Evolutionary conservation across 257 asterid genomes (phyloP).

Genomic region (Eustoma russellianum): DNA sequence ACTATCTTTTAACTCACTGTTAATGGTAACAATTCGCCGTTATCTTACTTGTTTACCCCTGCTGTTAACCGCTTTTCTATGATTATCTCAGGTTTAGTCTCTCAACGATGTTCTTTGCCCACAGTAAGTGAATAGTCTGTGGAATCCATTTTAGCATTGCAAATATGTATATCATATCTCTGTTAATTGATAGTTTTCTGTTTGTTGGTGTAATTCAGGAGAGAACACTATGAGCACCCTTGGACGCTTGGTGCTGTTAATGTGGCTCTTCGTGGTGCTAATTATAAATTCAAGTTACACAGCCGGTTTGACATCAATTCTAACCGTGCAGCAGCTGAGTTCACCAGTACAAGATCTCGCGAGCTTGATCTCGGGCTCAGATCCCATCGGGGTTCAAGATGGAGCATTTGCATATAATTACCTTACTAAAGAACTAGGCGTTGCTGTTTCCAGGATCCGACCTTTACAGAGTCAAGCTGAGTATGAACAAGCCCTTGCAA

Average conservation of each 20-base stretch:
- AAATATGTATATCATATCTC: neutral
- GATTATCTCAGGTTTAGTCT: constrained; percentile 81
- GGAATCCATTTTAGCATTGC: neutral
- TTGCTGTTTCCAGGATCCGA: constrained; percentile 58
- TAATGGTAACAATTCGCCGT: too few relatives aligned
- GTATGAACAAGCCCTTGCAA: constrained; percentile 33
- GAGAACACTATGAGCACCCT: constrained; percentile 88
- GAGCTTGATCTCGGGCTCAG: constrained; percentile 46
- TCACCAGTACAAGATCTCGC: constrained; percentile 76
- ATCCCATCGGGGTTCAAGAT: constrained; percentile 86
- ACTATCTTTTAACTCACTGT: too few relatives aligned
- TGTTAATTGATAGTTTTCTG: too few relatives aligned
- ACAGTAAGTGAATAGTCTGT: constrained; percentile 48
- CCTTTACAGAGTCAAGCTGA: constrained; percentile 57
- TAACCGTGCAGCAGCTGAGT: constrained; percentile 76
- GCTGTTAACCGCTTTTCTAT: neutral
- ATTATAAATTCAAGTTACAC: constrained; percentile 95
- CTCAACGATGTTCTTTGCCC: constrained; percentile 95
- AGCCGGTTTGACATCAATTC: constrained; percentile 95
- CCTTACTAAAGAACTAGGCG: constrained; percentile 48
- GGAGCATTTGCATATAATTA: constrained; percentile 78
- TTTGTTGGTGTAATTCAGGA: constrained; percentile 28
- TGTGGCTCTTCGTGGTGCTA: constrained; percentile 95
- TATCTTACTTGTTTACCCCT: too few relatives aligned
- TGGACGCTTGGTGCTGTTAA: constrained; percentile 70